phyloP scores from a whole-genome alignment of 2,329 filamentous ascomycete genomes.

The Trichoderma lentiforme region DNA sequence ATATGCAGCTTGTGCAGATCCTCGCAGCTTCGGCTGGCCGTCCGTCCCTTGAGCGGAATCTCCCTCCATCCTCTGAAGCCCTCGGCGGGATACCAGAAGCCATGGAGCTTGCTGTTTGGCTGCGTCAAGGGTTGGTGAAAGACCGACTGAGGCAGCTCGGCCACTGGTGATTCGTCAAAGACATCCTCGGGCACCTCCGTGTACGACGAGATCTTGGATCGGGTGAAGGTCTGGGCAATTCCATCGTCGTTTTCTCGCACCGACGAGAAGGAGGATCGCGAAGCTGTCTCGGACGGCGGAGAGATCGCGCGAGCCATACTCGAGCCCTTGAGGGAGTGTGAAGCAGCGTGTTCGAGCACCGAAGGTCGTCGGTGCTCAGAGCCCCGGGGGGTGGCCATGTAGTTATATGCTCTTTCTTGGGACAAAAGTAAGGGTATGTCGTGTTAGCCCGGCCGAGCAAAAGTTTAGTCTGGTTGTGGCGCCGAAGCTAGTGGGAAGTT shows the following conservation, averaged over 20 bases:
- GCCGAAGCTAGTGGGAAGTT: slow-evolving; percentile 12
- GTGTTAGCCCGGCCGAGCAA: neutral
- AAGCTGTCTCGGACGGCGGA: slow-evolving; percentile 37
- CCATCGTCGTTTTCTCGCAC: slow-evolving; percentile 58
- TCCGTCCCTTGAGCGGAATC: slow-evolving; percentile 56
- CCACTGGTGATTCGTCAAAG: slow-evolving; percentile 47
- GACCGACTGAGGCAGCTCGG: slow-evolving; percentile 42
- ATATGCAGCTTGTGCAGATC: slow-evolving; percentile 55
- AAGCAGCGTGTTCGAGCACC: slow-evolving; percentile 18
- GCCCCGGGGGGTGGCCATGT: slow-evolving; percentile 18
- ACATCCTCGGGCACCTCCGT: slow-evolving; percentile 47
- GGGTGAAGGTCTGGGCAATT: slow-evolving; percentile 60
- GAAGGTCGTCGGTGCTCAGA: slow-evolving; percentile 28
- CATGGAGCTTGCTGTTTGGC: slow-evolving; percentile 55
- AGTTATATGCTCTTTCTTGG: neutral
- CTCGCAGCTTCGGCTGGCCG: slow-evolving; percentile 59
- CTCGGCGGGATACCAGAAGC: slow-evolving; percentile 56
- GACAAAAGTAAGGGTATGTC: neutral
- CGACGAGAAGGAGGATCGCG: slow-evolving; percentile 59
- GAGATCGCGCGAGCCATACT: slow-evolving; percentile 39
- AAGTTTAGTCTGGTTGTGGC: slow-evolving; percentile 13
- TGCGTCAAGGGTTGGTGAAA: slow-evolving; percentile 53
- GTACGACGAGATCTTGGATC: slow-evolving; percentile 61
- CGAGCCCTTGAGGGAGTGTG: slow-evolving; percentile 29
- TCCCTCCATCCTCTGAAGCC: slow-evolving; percentile 62